These are phyloP conservation scores for Elaphomyces granulatus DNA, from an alignment of 495 filamentous ascomycete genomes.

Conservation along the genomic window DNA sequence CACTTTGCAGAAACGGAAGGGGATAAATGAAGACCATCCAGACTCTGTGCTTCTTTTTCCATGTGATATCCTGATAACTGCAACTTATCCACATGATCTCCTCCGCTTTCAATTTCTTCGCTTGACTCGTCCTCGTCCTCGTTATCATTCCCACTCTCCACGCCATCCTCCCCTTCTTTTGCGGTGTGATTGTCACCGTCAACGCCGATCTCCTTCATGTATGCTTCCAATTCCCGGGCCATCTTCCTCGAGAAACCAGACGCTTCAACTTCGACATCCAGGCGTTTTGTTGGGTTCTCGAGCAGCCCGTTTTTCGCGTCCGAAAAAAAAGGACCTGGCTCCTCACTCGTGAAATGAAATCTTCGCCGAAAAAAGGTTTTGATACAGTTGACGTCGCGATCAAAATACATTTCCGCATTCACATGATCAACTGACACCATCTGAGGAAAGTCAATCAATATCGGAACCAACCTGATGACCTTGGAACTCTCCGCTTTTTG, in stretches of 20 bases:
- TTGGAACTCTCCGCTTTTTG: conserved; percentile 19
- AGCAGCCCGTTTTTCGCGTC: conserved; percentile 67
- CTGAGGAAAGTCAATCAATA: conserved; percentile 96
- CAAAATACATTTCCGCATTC: conserved; percentile 91
- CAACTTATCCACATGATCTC: neutral
- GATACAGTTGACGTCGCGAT: conserved; percentile 86
- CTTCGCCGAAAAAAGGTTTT: conserved; percentile 82
- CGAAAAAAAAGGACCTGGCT: conserved; percentile 67
- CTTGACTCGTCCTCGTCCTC: conserved; percentile 16
- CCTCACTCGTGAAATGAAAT: conserved; percentile 73
- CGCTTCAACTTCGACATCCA: conserved; percentile 83
- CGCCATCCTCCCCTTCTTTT: conserved; percentile 19
- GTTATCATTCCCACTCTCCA: conserved; percentile 24
- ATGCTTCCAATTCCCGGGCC: conserved; percentile 79
- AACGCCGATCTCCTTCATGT: conserved; percentile 61
- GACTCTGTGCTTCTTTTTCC: conserved; percentile 20
- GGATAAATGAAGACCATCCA: conserved; percentile 25
- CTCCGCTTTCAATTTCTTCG: neutral
- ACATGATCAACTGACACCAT: conserved; percentile 91
- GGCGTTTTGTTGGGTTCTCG: conserved; percentile 45
- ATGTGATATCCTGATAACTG: conserved; percentile 6
- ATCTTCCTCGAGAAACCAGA: conserved; percentile 94
- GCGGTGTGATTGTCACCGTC: conserved; percentile 38
- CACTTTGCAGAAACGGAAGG: no score
- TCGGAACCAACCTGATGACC: conserved; percentile 37